Conservation (phyloP, 129 eudicot species). For the Lonicera japonica region DNA sequence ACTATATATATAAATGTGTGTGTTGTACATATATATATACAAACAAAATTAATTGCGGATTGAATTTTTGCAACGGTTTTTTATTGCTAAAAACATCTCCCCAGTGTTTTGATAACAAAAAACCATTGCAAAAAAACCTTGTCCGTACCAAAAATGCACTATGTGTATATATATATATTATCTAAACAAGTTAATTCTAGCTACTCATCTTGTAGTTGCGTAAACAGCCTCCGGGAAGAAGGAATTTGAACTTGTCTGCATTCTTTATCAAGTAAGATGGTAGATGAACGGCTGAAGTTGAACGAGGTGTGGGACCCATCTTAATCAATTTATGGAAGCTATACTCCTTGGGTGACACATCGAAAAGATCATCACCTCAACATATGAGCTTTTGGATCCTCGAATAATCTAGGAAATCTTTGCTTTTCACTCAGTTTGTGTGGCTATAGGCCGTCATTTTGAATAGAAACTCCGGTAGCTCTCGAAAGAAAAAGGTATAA, state of each 20-base stretch:
- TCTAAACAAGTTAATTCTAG: too few species aligned
- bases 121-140: constrained; percentile 89
- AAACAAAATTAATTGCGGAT: constrained; percentile 14
- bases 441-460: constrained; percentile 96
- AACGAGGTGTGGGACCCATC: constrained; percentile 83
- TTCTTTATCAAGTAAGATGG: too few species aligned
- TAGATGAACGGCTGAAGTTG: too few species aligned
- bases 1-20: too few species aligned
- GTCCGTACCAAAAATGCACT: too few species aligned
- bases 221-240: too few species aligned
- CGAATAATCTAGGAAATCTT: constrained; percentile 39
- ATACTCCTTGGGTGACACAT: constrained; percentile 89
- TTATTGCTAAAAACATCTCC: too few species aligned
- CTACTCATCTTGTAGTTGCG: too few species aligned
- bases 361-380: constrained; percentile 76
- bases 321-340: constrained; percentile 63
- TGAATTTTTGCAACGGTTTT: too few species aligned
- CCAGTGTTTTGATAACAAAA: too few species aligned
- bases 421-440: constrained; percentile 63
- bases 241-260: too few species aligned
- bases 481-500: constrained; percentile 72
- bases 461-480: constrained; percentile 65
- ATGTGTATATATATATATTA: too few species aligned
- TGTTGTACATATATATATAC: neutral
- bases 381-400: constrained; percentile 74